Conservation (phyloP, 148 eudicot genomes). For the Vaccinium vitisidaea region DNA sequence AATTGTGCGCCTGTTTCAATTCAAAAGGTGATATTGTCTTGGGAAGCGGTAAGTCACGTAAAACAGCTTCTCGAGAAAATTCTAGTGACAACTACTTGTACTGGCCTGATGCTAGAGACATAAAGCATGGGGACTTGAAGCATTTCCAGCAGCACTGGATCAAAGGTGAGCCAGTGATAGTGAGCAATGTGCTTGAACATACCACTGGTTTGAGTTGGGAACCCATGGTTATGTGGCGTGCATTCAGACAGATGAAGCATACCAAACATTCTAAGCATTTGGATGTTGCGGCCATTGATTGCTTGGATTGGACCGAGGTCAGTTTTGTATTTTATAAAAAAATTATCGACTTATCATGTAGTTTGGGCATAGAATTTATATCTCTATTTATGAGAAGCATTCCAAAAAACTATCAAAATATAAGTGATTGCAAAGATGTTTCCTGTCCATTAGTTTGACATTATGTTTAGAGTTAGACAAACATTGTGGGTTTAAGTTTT, state of each 20-base stretch:
- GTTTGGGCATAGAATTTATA: not conserved
- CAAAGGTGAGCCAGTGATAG: constrained; percentile 53
- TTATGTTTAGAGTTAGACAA: too few species aligned
- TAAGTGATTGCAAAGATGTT: not conserved
- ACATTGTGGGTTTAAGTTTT: too few species aligned
- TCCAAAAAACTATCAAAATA: not conserved
- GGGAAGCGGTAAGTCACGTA: constrained; percentile 24
- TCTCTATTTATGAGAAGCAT: not conserved
- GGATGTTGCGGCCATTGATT: constrained; percentile 42
- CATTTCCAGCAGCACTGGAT: constrained; percentile 63
- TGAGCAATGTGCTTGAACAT: constrained; percentile 48
- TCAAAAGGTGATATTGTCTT: constrained; percentile 16
- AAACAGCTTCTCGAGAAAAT: constrained; percentile 46
- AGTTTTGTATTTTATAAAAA: not conserved
- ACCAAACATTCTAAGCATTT: constrained; percentile 29
- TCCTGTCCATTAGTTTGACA: not conserved
- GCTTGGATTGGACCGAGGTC: constrained; percentile 61
- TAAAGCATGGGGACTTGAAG: constrained; percentile 27
- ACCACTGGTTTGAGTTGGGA: constrained; percentile 66
- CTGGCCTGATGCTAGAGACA: constrained; percentile 40
- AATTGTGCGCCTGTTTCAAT: constrained; percentile 31
- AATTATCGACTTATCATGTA: not conserved
- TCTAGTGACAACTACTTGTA: constrained; percentile 43
- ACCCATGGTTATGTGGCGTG: constrained; percentile 72
- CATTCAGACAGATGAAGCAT: constrained; percentile 45